Percentiles rank a stretch among this genome's conserved stretches.
phyloP scores from a whole-genome alignment of 805 yeast genomes.

The Teunomyces cretensis region DNA sequence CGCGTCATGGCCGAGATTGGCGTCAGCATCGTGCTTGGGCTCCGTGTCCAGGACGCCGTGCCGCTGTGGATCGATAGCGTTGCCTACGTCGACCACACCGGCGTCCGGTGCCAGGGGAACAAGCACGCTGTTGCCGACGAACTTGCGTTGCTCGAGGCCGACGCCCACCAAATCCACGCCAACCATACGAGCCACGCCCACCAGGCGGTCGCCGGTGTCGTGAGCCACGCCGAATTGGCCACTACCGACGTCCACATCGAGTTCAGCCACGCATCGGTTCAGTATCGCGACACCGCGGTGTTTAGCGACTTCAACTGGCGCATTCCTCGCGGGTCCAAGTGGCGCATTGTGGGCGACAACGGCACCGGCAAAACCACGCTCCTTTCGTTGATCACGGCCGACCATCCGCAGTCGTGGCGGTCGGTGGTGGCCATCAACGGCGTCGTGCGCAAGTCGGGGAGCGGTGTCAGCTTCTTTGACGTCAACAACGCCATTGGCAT shows the following conservation, averaged over 20 bases:
- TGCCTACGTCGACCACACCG: slow-evolving; percentile 59
- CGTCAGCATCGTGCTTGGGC: slow-evolving; percentile 68
- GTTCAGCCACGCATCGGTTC: slow-evolving; percentile 61
- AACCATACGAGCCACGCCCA: background rate
- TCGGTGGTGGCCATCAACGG: slow-evolving; percentile 64
- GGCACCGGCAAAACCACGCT: slow-evolving; percentile 94
- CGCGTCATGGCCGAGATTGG: slow-evolving; percentile 32
- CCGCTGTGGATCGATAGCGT: slow-evolving; percentile 82
- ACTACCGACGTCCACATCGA: slow-evolving; percentile 36
- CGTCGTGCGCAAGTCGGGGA: slow-evolving; percentile 69
- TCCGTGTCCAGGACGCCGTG: slow-evolving; percentile 69
- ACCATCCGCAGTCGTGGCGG: slow-evolving; percentile 96
- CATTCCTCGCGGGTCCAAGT: slow-evolving; percentile 68
- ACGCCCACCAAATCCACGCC: slow-evolving; percentile 40
- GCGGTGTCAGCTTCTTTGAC: slow-evolving; percentile 67
- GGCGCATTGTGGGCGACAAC: slow-evolving; percentile 88
- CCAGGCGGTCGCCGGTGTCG: background rate
- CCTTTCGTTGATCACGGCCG: slow-evolving; percentile 81
- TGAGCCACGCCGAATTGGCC: too few relatives aligned
- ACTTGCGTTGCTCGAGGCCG: slow-evolving; percentile 34
- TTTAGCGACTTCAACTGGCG: slow-evolving; percentile 63
- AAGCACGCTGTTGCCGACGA: background rate
- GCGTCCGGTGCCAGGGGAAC: slow-evolving; percentile 50
- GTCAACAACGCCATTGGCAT: slow-evolving; percentile 80
- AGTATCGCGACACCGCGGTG: slow-evolving; percentile 62